These are phyloP conservation scores for Trypanosoma mega DNA, from an alignment of 208 protist genomes.

Conservation along the genomic window DNA sequence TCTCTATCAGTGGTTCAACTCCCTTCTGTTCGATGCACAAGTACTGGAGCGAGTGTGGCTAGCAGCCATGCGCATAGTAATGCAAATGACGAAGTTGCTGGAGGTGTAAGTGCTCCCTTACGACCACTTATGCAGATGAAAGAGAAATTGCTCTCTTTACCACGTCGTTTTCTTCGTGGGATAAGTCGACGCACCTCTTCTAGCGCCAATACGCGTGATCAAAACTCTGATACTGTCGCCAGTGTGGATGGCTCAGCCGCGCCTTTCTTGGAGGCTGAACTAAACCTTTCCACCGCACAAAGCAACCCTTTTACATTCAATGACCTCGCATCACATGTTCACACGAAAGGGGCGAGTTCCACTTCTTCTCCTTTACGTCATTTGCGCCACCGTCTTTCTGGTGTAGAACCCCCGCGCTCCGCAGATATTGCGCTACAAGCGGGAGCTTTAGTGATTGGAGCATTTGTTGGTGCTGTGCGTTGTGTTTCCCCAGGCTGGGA, in stretches of 20 bases:
- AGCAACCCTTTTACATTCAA: too few species aligned
- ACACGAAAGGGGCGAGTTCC: too few species aligned
- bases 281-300: background rate
- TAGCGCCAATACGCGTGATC: background rate
- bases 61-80: too few species aligned
- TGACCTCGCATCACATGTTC: too few species aligned
- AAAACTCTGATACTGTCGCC: background rate
- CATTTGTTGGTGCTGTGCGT: conserved; percentile 63
- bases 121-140: background rate
- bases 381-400: conserved; percentile 9
- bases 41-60: too few species aligned
- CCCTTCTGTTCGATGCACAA: too few species aligned
- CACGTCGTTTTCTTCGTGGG: conserved; percentile 2
- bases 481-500: conserved; percentile 15
- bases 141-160: conserved; percentile 7
- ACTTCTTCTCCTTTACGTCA: background rate
- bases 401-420: conserved; percentile 19
- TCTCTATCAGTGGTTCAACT: too few species aligned
- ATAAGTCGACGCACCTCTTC: background rate
- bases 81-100: background rate
- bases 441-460: conserved; percentile 55
- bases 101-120: background rate
- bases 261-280: background rate
- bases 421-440: conserved; percentile 41
- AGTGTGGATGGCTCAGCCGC: background rate